Percentiles rank a stretch among this genome's conserved stretches.
Evolutionary conservation across 2,329 filamentous ascomycete species (phyloP).

Genomic region (Microsporum canis): DNA sequence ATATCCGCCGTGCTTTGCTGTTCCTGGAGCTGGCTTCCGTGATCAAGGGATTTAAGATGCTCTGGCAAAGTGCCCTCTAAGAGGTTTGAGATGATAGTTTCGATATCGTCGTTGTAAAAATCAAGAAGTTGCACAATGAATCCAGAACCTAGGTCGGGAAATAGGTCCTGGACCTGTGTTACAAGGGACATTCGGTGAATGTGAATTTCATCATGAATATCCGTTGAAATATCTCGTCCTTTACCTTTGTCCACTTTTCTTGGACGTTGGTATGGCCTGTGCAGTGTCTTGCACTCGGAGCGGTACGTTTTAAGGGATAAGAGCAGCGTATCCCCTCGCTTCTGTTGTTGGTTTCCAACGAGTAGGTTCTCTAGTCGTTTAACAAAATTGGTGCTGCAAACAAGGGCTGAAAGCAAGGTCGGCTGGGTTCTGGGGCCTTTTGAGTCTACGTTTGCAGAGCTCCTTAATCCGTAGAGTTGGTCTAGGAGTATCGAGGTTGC

Average conservation of each 20-base stretch:
- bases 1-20: constrained; percentile 33
- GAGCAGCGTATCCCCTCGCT: constrained; percentile 32
- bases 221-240: constrained; percentile 21
- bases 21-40: constrained; percentile 26
- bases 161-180: constrained; percentile 84
- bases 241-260: constrained; percentile 33
- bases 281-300: constrained; percentile 27
- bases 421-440: constrained; percentile 29
- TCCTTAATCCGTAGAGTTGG: constrained; percentile 69
- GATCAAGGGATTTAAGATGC: constrained; percentile 52
- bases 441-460: constrained; percentile 52
- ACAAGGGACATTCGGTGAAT: constrained; percentile 75
- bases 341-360: constrained; percentile 22
- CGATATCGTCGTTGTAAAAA: constrained; percentile 64
- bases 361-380: constrained; percentile 30
- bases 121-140: constrained; percentile 72
- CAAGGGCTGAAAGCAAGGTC: constrained; percentile 68
- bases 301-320: constrained; percentile 31
- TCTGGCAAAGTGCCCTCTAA: constrained; percentile 64
- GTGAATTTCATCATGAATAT: constrained; percentile 45
- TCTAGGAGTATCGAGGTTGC: constrained; percentile 69
- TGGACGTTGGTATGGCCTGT: constrained; percentile 33
- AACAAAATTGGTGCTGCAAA: constrained; percentile 68
- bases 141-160: constrained; percentile 71
- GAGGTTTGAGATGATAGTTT: constrained; percentile 69